phyloP scores from a whole-genome alignment of 2,329 filamentous ascomycete species.

The Hypoxylon sp. region DNA sequence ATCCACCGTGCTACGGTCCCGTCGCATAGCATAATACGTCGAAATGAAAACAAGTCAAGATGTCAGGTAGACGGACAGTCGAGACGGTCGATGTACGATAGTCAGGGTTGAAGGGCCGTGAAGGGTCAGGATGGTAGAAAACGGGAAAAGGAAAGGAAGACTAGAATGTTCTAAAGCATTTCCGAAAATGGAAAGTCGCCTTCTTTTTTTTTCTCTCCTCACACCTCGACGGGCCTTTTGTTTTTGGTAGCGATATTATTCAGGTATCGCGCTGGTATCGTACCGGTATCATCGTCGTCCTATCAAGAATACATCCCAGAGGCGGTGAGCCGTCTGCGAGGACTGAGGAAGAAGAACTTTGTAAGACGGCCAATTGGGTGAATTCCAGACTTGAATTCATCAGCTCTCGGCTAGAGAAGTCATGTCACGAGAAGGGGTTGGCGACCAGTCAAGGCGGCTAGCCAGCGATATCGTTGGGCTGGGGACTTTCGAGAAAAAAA shows the following conservation, averaged over 20 bases:
- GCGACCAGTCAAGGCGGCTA: conserved; percentile 22
- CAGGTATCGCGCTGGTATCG: conserved; percentile 15
- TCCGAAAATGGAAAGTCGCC: conserved; percentile 28
- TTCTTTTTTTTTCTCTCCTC: neutral
- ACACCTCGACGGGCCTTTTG: neutral
- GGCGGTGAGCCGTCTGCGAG: conserved; percentile 29
- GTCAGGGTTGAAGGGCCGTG: no score
- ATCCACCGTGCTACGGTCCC: no score
- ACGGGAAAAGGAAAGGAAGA: conserved; percentile 11
- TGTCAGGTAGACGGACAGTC: conserved; percentile 11
- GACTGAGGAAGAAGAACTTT: conserved; percentile 9
- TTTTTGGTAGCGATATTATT: conserved; percentile 25
- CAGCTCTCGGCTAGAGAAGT: conserved; percentile 12
- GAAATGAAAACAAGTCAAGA: no score
- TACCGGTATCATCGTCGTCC: conserved; percentile 26
- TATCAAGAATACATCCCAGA: conserved; percentile 11
- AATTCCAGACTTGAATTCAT: conserved; percentile 10
- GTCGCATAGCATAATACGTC: no score
- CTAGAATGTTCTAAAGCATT: conserved; percentile 37
- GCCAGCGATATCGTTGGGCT: conserved; percentile 17
- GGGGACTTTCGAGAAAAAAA: conserved; percentile 2
- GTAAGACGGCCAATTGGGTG: conserved; percentile 16
- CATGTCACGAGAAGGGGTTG: conserved; percentile 16
- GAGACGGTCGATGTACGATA: no score
- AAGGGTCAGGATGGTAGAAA: no score